Evolutionary conservation across 345 rosid species (phyloP).

Genomic region (Syzygium jambos): DNA sequence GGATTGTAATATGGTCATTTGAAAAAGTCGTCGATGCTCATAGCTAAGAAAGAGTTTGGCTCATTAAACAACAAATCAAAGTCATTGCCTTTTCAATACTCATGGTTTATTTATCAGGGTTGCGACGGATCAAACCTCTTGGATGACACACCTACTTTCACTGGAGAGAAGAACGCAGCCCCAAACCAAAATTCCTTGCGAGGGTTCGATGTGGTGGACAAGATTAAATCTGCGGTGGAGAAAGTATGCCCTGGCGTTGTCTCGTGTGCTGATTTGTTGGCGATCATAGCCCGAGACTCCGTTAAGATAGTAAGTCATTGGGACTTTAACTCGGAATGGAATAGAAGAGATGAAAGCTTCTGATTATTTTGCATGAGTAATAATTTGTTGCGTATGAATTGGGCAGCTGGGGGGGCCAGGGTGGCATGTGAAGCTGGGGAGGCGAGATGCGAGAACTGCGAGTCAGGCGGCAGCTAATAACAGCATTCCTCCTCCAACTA

Average conservation of each 20-base stretch:
- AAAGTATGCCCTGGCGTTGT: constrained; percentile 37
- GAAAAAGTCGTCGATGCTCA: background rate
- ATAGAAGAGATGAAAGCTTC: background rate
- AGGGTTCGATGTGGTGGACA: constrained; percentile 33
- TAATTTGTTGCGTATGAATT: background rate
- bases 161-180: constrained; percentile 43
- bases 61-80: background rate
- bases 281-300: constrained; percentile 46
- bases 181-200: constrained; percentile 32
- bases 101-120: constrained; percentile 21
- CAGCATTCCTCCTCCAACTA: constrained; percentile 63
- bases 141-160: constrained; percentile 34
- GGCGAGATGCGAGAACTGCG: constrained; percentile 76
- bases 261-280: constrained; percentile 47
- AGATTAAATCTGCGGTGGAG: constrained; percentile 37
- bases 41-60: background rate
- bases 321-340: background rate
- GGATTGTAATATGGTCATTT: background rate
- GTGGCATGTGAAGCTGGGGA: constrained; percentile 83
- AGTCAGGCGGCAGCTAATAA: constrained; percentile 75
- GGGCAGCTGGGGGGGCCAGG: constrained; percentile 68
- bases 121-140: constrained; percentile 49
- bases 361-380: background rate
- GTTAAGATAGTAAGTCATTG: constrained; percentile 17
- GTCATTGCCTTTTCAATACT: background rate